These are phyloP conservation scores for Aspergillus glaucus DNA, from an alignment of 2,329 filamentous ascomycete species.

Conservation along the genomic window DNA sequence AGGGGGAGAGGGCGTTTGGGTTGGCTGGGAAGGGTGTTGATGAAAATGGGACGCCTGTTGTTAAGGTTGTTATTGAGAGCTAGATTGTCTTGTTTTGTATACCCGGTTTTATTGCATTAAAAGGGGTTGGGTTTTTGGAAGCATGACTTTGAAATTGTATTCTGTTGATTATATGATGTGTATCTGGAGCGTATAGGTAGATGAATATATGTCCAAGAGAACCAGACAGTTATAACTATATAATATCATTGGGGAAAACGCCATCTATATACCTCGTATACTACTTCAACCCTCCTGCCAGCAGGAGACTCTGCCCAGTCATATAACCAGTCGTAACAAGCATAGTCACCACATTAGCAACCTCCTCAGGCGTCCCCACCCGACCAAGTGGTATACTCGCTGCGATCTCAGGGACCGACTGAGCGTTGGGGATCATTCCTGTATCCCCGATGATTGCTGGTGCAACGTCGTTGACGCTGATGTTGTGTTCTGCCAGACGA, in stretches of 20 bases:
- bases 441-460: constrained; percentile 63
- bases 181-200: background rate
- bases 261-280: background rate
- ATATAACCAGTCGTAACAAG: constrained; percentile 55
- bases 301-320: constrained; percentile 51
- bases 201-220: background rate
- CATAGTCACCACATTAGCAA: constrained; percentile 57
- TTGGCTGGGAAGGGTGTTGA: constrained; percentile 47
- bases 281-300: constrained; percentile 49
- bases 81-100: constrained; percentile 6
- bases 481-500: constrained; percentile 54
- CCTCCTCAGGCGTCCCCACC: constrained; percentile 53
- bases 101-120: background rate
- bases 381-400: constrained; percentile 55
- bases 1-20: constrained; percentile 47
- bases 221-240: background rate
- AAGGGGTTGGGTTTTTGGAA: too few relatives aligned
- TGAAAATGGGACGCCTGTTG: constrained; percentile 46
- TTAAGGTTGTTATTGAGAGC: constrained; percentile 47
- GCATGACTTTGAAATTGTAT: background rate
- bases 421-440: constrained; percentile 56
- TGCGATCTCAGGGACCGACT: constrained; percentile 54
- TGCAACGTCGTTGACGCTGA: constrained; percentile 63
- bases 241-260: background rate
- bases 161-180: background rate